Percentiles rank a stretch among this genome's conserved stretches.
phyloP scores from a whole-genome alignment of 257 asterid species.

The Nemophila menziesii region DNA sequence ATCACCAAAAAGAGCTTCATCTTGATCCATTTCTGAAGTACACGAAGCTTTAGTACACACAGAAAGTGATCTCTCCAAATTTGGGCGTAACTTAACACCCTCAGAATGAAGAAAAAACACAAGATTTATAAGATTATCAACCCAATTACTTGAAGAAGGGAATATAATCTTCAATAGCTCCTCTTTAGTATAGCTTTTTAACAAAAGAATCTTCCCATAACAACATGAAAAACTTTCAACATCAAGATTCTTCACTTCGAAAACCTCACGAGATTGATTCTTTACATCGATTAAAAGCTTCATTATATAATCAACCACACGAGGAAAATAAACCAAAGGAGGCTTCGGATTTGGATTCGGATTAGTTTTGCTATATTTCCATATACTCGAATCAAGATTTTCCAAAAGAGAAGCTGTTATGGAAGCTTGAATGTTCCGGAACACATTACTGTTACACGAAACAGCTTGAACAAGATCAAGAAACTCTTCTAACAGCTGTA shows the following conservation, averaged over 20 bases:
- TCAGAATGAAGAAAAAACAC: slow-evolving; percentile 63
- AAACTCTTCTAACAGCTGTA: slow-evolving; percentile 66
- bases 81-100: slow-evolving; percentile 67
- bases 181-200: slow-evolving; percentile 48
- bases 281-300: slow-evolving; percentile 58
- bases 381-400: slow-evolving; percentile 40
- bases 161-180: slow-evolving; percentile 58
- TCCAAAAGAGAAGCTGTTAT: slow-evolving; percentile 53
- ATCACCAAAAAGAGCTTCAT: slow-evolving; percentile 97
- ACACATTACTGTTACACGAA: slow-evolving; percentile 40
- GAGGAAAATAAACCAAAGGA: slow-evolving; percentile 73
- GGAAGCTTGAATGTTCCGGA: slow-evolving; percentile 61
- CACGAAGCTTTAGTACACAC: slow-evolving; percentile 49
- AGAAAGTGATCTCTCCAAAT: slow-evolving; percentile 60
- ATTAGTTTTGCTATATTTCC: slow-evolving; percentile 44
- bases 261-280: slow-evolving; percentile 30
- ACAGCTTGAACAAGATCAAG: slow-evolving; percentile 54
- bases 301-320: slow-evolving; percentile 55
- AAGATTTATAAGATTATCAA: slow-evolving; percentile 66
- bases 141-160: slow-evolving; percentile 64
- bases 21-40: slow-evolving; percentile 80
- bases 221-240: slow-evolving; percentile 31
- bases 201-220: slow-evolving; percentile 26
- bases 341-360: slow-evolving; percentile 38
- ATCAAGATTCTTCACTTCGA: slow-evolving; percentile 37